Conservation (phyloP, 2,329 filamentous ascomycete genomes). For the Neobulgaria alba region DNA sequence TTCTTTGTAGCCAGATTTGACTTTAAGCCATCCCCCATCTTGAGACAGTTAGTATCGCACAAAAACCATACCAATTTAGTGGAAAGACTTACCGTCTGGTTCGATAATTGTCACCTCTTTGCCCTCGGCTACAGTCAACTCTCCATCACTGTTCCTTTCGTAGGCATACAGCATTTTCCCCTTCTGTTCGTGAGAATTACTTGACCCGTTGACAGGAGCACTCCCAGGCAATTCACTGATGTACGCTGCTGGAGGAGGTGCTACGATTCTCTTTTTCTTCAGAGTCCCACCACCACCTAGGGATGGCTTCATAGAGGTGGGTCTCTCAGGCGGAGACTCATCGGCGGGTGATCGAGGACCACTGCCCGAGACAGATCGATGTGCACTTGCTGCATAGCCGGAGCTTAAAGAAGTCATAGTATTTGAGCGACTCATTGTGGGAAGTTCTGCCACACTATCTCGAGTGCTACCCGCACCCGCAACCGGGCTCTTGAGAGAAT, state of each 20-base stretch:
- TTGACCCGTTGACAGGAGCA: conserved; percentile 28
- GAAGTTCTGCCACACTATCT: conserved; percentile 51
- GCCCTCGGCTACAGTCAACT: conserved; percentile 72
- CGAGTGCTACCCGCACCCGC: conserved; percentile 22
- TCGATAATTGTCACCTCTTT: conserved; percentile 71
- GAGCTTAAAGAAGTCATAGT: conserved; percentile 89
- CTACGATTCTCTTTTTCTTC: conserved; percentile 66
- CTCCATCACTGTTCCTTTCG: conserved; percentile 70
- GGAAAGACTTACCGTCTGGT: conserved; percentile 63
- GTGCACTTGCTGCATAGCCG: conserved; percentile 72
- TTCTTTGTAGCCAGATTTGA: conserved; percentile 65
- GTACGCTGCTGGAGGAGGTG: conserved; percentile 78
- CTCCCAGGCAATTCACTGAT: conserved; percentile 57
- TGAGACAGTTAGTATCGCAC: conserved; percentile 25
- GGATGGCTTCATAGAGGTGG: conserved; percentile 18
- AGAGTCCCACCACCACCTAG: conserved; percentile 17
- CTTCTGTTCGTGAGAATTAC: conserved; percentile 44
- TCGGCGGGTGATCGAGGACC: conserved; percentile 41
- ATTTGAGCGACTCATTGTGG: conserved; percentile 63
- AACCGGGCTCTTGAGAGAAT: conserved; percentile 29
- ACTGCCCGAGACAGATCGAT: conserved; percentile 62
- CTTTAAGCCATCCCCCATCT: conserved; percentile 93
- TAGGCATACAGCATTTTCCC: conserved; percentile 90
- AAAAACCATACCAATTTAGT: conserved; percentile 11
- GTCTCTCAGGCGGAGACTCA: conserved; percentile 36